A percentile compares a stretch with the other conserved stretches of the same genome.
Evolutionary conservation across 352 stramenopile species (phyloP).

Genomic region (Elongisporangium senticosum): DNA sequence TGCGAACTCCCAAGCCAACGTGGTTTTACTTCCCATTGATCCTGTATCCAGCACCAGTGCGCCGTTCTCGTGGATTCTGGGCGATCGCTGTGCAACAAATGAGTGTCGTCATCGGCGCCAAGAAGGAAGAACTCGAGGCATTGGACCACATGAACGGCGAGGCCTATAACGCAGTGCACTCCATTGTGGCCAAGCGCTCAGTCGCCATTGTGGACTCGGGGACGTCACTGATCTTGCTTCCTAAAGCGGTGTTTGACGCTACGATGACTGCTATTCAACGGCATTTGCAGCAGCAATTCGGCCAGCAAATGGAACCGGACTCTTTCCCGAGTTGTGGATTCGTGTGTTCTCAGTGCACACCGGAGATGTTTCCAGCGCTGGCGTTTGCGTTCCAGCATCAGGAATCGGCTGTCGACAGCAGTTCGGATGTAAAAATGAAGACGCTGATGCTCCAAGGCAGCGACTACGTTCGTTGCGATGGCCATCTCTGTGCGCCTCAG

Average conservation of each 20-base stretch:
- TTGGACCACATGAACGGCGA: background rate
- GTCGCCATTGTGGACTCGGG: conserved; percentile 62
- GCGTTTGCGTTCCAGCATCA: conserved; percentile 34
- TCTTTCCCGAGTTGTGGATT: conserved; percentile 31
- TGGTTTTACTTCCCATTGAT: conserved; percentile 55
- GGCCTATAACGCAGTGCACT: background rate
- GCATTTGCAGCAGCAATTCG: conserved; percentile 22
- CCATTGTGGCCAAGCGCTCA: background rate
- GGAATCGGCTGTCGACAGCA: background rate
- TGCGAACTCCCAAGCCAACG: conserved; percentile 8
- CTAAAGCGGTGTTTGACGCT: conserved; percentile 28
- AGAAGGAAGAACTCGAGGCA: background rate
- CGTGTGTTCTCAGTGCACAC: conserved; percentile 32
- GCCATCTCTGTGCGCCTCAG: conserved; percentile 41
- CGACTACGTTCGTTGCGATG: conserved; percentile 67
- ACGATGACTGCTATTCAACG: conserved; percentile 30
- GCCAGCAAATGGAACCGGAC: conserved; percentile 17
- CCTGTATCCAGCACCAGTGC: conserved; percentile 23
- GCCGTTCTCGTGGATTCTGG: conserved; percentile 45
- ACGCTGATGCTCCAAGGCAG: conserved; percentile 39
- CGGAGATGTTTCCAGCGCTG: conserved; percentile 48
- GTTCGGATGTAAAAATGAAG: conserved; percentile 8
- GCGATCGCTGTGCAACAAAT: conserved; percentile 38
- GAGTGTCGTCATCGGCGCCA: conserved; percentile 9
- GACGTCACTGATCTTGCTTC: conserved; percentile 59